Evolutionary conservation across 1,284 basidiomycete species (phyloP), one percentile per base, ranked within the genome.

Genomic region (Taiwanofungus camphoratus): DNA sequence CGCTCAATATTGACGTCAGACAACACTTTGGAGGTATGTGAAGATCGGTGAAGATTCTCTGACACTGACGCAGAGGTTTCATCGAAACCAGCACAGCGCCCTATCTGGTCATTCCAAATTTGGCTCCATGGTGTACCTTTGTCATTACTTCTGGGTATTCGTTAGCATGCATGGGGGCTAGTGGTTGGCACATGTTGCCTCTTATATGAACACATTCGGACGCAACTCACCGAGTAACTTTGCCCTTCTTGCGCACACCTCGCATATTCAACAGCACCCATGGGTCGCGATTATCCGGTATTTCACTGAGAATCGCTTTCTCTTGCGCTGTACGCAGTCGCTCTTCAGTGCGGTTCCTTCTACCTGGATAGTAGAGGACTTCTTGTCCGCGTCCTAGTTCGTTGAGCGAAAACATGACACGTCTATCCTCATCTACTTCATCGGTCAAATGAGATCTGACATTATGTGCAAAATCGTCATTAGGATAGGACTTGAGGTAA

Each of bases 211-310:
- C 39, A 15, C 31, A 6, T 21, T 27, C 5, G 13, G 37, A 19
- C 27, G 23, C 18, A 26, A 51, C 61, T 15, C 47, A 71, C 65
- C 76, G 76, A 1, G 73, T 77, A 20, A 87, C 63, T 42, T 72
- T 59, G 6, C 75, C 71, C 18, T 74, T 65, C 26, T 76, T 64
- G 24, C 67, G 60, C 22, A 93, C 66, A 45, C 79, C 75, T 20
- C 90, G 76, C 57, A 93, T 83, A 56, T 93, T 92, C 52, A 90
- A 66, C 6, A 82, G 54, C 3, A 76, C 77, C 79, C 81, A 92
- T 0, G 88, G 82, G 49, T 83, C 73, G 5, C 54, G 67, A 60
- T 93, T 93, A 58, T 87, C 85, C 0, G 82, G 76, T 8, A 92
- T 67, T 21, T 82, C 68, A 0, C 60, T 63, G 9, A 92, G 63